phyloP scores from a whole-genome alignment of 2,329 filamentous ascomycete species.

The Aspergillus spinulosporus region DNA sequence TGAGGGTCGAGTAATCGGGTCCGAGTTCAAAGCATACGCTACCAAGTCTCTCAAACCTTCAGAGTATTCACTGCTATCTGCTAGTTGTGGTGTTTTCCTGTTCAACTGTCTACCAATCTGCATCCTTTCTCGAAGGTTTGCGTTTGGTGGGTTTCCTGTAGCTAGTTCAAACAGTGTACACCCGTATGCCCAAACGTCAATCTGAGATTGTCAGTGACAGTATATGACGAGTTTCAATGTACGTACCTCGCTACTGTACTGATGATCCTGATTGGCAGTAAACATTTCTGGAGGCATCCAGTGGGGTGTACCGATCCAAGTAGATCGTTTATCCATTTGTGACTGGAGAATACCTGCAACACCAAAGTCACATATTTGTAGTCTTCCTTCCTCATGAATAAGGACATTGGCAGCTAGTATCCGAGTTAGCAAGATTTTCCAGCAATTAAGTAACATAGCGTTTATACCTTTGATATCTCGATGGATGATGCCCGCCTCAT shows the following conservation, averaged over 20 bases:
- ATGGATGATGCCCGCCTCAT: slow-evolving; percentile 66
- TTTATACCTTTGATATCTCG: slow-evolving; percentile 61
- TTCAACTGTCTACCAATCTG: slow-evolving; percentile 48
- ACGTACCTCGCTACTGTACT: slow-evolving; percentile 50
- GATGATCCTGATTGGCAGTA: slow-evolving; percentile 40
- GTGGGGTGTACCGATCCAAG: slow-evolving; percentile 65
- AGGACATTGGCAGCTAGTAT: slow-evolving; percentile 61
- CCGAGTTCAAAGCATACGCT: slow-evolving; percentile 45
- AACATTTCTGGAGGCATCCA: slow-evolving; percentile 67
- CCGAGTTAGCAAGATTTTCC: slow-evolving; percentile 12
- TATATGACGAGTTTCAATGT: background rate
- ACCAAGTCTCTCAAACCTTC: slow-evolving; percentile 49
- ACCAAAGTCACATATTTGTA: slow-evolving; percentile 67
- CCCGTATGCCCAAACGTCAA: slow-evolving; percentile 55
- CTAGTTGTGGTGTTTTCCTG: slow-evolving; percentile 43
- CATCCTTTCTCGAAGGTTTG: slow-evolving; percentile 49
- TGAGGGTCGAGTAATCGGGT: slow-evolving; percentile 47
- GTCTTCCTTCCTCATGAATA: slow-evolving; percentile 62
- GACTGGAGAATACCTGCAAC: slow-evolving; percentile 64
- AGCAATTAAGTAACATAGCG: background rate
- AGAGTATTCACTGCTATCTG: slow-evolving; percentile 44
- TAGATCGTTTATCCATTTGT: slow-evolving; percentile 61
- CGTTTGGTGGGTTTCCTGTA: slow-evolving; percentile 51
- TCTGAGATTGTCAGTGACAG: slow-evolving; percentile 29
- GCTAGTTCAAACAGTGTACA: slow-evolving; percentile 53